Conservation (phyloP, 352 stramenopile species). For the Pythium phragmitis region DNA sequence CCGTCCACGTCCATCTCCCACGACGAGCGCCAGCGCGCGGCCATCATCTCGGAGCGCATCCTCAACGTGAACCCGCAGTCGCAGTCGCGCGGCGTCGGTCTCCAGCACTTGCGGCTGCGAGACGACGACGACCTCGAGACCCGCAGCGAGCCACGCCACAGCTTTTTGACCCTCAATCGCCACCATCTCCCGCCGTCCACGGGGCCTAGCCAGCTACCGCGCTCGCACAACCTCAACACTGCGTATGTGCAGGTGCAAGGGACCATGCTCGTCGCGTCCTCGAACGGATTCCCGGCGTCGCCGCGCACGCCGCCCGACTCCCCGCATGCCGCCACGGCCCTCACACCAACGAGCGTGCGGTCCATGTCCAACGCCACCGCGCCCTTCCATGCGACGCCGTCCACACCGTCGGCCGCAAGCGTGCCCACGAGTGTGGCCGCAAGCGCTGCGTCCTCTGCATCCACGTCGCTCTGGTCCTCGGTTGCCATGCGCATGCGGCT, state of each 20-base stretch:
- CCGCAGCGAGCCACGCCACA: constrained; percentile 10
- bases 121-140: constrained; percentile 12
- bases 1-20: constrained; percentile 25
- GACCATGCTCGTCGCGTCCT: constrained; percentile 21
- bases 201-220: constrained; percentile 5
- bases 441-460: neutral
- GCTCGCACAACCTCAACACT: constrained; percentile 24
- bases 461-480: constrained; percentile 22
- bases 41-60: constrained; percentile 30
- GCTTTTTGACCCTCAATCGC: constrained; percentile 8
- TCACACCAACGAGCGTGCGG: constrained; percentile 21
- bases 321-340: constrained; percentile 1
- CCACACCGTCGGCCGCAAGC: constrained; percentile 9
- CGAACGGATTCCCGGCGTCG: constrained; percentile 7
- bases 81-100: constrained; percentile 10
- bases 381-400: constrained; percentile 13
- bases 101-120: constrained; percentile 19
- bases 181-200: neutral
- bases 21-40: constrained; percentile 28
- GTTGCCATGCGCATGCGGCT: constrained; percentile 25
- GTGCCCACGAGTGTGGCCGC: neutral
- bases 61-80: constrained; percentile 22
- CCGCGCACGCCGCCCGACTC: constrained; percentile 22
- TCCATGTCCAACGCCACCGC: constrained; percentile 7
- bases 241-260: constrained; percentile 23